Evolutionary conservation across 192 early-diverging fungal genomes (phyloP).

Genomic region (Entrophospora sp.): DNA sequence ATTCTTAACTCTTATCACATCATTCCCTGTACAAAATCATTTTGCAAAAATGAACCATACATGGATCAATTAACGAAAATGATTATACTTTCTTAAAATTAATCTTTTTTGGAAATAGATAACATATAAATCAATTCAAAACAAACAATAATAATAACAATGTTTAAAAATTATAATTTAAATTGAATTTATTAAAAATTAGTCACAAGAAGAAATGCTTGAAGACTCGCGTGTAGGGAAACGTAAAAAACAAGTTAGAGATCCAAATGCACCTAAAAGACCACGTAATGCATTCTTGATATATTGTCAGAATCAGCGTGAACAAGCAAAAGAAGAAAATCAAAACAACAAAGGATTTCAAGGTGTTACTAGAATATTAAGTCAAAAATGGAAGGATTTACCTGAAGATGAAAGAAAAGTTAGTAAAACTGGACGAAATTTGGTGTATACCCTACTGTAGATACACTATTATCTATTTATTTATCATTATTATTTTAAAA

Average conservation of each 20-base stretch:
- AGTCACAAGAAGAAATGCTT: background rate
- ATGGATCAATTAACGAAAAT: background rate
- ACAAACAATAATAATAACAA: background rate
- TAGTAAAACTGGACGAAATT: background rate
- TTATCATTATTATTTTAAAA: background rate
- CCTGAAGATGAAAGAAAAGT: conserved; percentile 30
- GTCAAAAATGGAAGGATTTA: conserved; percentile 36
- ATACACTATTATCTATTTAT: background rate
- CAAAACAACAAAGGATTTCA: conserved; percentile 26
- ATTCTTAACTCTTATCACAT: background rate
- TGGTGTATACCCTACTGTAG: background rate
- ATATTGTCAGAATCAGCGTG: conserved; percentile 33
- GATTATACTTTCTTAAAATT: background rate
- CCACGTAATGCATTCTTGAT: conserved; percentile 35
- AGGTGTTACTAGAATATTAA: conserved; percentile 30
- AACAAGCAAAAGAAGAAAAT: conserved; percentile 33
- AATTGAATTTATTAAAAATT: background rate
- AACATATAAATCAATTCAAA: background rate
- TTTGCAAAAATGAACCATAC: too few species aligned
- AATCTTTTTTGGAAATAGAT: background rate
- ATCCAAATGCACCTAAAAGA: conserved; percentile 38
- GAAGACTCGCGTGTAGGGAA: conserved; percentile 10
- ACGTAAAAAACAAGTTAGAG: conserved; percentile 28
- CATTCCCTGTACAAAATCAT: background rate
- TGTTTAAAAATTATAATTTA: background rate